phyloP scores from a whole-genome alignment of 2,329 filamentous ascomycete genomes.

The Coniochaeta sp. region DNA sequence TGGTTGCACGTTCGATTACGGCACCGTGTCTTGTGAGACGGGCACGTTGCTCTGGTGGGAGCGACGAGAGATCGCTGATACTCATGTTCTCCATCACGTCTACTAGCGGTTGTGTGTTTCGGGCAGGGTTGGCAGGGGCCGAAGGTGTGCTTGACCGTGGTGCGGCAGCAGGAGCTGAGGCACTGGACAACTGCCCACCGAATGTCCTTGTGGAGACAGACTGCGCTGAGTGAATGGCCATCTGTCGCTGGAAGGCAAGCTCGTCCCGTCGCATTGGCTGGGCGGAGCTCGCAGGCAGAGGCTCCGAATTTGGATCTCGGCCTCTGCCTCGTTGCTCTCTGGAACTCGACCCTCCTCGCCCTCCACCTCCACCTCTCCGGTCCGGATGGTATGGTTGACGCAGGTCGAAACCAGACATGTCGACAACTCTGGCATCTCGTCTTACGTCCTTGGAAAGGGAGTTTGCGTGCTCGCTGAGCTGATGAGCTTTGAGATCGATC shows the following conservation, averaged over 20 bases:
- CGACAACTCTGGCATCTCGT: slow-evolving; percentile 75
- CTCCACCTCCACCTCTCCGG: slow-evolving; percentile 34
- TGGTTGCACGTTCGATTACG: slow-evolving; percentile 78
- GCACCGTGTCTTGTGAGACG: slow-evolving; percentile 72
- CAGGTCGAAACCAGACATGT: slow-evolving; percentile 80
- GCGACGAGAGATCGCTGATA: slow-evolving; percentile 39
- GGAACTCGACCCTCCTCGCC: slow-evolving; percentile 23
- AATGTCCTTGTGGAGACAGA: slow-evolving; percentile 74
- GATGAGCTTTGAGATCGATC: slow-evolving; percentile 90
- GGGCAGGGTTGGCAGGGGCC: background rate
- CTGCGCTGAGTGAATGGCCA: slow-evolving; percentile 84
- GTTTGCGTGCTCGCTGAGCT: slow-evolving; percentile 73
- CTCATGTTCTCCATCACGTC: slow-evolving; percentile 42
- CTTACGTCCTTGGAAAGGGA: slow-evolving; percentile 75
- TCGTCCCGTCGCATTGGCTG: slow-evolving; percentile 80
- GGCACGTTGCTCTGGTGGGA: slow-evolving; percentile 73
- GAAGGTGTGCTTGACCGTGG: background rate
- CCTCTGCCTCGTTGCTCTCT: slow-evolving; percentile 51
- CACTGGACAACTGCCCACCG: slow-evolving; percentile 65
- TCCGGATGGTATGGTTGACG: slow-evolving; percentile 63
- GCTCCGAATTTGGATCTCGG: slow-evolving; percentile 79
- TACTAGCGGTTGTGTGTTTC: slow-evolving; percentile 10
- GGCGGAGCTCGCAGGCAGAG: slow-evolving; percentile 66
- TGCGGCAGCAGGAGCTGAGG: slow-evolving; percentile 23
- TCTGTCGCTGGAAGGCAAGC: slow-evolving; percentile 82